Percentiles rank a stretch among this genome's conserved stretches.
Conservation (phyloP, 306 rosid genomes). For the Castanea mollissima region DNA sequence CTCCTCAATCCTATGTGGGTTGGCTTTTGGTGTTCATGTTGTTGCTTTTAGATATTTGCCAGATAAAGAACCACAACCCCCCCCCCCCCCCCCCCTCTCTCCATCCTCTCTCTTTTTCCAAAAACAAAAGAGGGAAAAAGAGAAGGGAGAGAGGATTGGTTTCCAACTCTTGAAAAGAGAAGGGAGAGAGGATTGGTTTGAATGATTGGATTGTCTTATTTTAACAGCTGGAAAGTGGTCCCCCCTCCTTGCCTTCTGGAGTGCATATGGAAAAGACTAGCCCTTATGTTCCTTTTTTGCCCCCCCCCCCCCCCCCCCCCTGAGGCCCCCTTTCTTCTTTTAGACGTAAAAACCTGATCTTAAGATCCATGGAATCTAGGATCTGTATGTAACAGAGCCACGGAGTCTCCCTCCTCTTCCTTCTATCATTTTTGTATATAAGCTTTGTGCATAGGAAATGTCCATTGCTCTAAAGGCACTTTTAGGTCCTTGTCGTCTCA, state of each 20-base stretch:
- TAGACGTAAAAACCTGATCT: not conserved
- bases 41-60: too few relatives aligned
- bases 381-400: not conserved
- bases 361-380: not conserved
- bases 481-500: not conserved
- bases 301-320: too few relatives aligned
- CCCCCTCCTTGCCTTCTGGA: not conserved
- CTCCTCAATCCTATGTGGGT: too few relatives aligned
- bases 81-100: not conserved
- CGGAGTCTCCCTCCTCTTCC: not conserved
- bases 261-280: not conserved
- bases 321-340: not conserved
- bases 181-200: not conserved
- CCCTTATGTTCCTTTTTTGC: not conserved
- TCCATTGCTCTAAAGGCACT: not conserved
- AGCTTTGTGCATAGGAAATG: not conserved
- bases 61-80: too few relatives aligned
- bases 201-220: not conserved
- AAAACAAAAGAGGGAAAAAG: too few relatives aligned
- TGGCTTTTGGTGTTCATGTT: too few relatives aligned
- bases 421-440: not conserved
- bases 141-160: too few relatives aligned
- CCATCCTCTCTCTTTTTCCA: not conserved
- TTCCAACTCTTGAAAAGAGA: not conserved
- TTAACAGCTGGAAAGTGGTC: not conserved